Percentiles rank a stretch among this genome's conserved stretches.
Evolutionary conservation across 306 rosid species (phyloP).

Genomic region (Prunus mongolica): DNA sequence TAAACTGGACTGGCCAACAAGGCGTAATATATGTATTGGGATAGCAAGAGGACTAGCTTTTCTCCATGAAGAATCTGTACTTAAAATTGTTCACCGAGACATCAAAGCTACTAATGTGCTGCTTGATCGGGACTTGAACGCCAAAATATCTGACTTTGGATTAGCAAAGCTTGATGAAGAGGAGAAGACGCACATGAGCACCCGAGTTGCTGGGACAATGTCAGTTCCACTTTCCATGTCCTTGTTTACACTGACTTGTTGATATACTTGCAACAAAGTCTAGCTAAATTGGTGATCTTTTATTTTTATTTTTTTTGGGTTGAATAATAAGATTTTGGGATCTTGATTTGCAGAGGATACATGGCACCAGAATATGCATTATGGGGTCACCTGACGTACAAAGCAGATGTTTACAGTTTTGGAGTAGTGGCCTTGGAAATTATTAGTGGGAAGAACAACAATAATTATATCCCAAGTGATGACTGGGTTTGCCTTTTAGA

Average conservation of each 20-base stretch:
- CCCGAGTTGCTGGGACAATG: conserved; percentile 88
- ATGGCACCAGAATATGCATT: conserved; percentile 82
- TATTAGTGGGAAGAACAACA: conserved; percentile 60
- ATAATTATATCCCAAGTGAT: conserved; percentile 40
- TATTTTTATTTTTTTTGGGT: neutral
- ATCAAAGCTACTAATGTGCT: conserved; percentile 79
- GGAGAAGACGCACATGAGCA: conserved; percentile 69
- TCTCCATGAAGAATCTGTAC: conserved; percentile 67
- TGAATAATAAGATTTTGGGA: neutral
- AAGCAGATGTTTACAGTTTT: conserved; percentile 77
- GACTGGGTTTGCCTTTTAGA: conserved; percentile 62
- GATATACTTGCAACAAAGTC: neutral
- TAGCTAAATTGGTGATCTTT: neutral
- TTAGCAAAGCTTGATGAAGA: conserved; percentile 67
- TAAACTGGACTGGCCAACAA: conserved; percentile 53
- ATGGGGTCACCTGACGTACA: conserved; percentile 62
- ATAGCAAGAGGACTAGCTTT: conserved; percentile 77
- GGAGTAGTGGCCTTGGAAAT: conserved; percentile 71
- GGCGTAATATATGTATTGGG: conserved; percentile 62
- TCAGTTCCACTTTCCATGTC: conserved; percentile 24
- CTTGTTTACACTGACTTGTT: neutral
- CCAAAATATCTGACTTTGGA: conserved; percentile 80
- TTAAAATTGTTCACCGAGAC: conserved; percentile 74
- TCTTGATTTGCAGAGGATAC: conserved; percentile 53
- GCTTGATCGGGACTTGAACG: conserved; percentile 55